Evolutionary conservation across 345 rosid genomes (phyloP).

Genomic region (Pelargonium nanum): DNA sequence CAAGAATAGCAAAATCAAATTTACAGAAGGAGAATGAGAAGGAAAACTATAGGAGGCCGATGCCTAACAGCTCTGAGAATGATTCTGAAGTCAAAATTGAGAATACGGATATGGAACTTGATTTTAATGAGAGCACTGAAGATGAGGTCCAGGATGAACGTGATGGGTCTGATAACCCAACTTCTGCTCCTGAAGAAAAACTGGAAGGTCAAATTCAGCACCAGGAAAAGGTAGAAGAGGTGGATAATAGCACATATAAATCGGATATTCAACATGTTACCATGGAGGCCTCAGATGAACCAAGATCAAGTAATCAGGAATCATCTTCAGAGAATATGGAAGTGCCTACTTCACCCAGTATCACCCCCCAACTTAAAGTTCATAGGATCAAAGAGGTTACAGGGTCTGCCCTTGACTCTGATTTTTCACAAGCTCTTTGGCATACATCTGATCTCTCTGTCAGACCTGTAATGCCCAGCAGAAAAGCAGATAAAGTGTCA

Average conservation of each 20-base stretch:
- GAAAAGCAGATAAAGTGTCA: slow-evolving; percentile 66
- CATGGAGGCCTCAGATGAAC: slow-evolving; percentile 38
- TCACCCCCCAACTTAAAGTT: slow-evolving; percentile 52
- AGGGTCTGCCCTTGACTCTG: slow-evolving; percentile 37
- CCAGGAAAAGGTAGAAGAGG: slow-evolving; percentile 30
- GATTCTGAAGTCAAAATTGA: slow-evolving; percentile 86
- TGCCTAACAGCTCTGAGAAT: slow-evolving; percentile 59
- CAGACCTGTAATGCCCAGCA: slow-evolving; percentile 96
- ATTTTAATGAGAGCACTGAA: slow-evolving; percentile 75
- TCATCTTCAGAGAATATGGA: slow-evolving; percentile 42
- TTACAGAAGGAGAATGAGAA: slow-evolving; percentile 92
- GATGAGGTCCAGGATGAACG: slow-evolving; percentile 71
- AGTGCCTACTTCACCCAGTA: slow-evolving; percentile 49
- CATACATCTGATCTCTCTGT: slow-evolving; percentile 92
- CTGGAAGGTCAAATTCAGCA: slow-evolving; percentile 22
- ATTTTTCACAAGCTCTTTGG: slow-evolving; percentile 67
- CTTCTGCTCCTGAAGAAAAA: slow-evolving; percentile 30
- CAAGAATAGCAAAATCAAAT: slow-evolving; percentile 84
- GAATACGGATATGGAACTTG: slow-evolving; percentile 96
- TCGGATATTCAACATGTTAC: slow-evolving; percentile 29
- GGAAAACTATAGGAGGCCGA: slow-evolving; percentile 87
- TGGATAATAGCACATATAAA: slow-evolving; percentile 23
- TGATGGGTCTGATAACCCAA: slow-evolving; percentile 46
- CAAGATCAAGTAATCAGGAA: slow-evolving; percentile 42
- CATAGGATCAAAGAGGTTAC: slow-evolving; percentile 50